phyloP scores from a whole-genome alignment of 78 protist genomes.

The Dictyostelium citrinum region DNA sequence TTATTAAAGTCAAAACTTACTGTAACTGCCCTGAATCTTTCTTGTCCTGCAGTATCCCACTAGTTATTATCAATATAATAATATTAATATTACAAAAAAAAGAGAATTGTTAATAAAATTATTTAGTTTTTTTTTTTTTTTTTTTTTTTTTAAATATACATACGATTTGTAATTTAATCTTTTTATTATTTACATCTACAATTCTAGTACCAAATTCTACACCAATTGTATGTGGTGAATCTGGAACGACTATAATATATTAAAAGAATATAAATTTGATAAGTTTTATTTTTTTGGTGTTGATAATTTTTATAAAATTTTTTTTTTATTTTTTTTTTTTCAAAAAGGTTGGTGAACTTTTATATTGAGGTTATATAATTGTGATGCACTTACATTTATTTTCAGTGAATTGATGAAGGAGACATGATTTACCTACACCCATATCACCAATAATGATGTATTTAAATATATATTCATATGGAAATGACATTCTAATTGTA shows the following conservation, averaged over 20 bases:
- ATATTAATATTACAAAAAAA: no score
- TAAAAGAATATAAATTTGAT: neutral
- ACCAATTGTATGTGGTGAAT: conserved; percentile 92
- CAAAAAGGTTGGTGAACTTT: neutral
- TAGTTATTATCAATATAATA: no score
- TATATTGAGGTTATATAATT: neutral
- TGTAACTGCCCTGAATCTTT: conserved; percentile 72
- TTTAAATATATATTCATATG: conserved; percentile 86
- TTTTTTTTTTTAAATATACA: no score
- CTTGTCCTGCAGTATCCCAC: conserved; percentile 84
- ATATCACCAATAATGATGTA: conserved; percentile 94
- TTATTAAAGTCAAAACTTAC: no score
- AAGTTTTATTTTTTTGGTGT: neutral
- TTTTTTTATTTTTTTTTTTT: neutral
- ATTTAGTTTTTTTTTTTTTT: no score
- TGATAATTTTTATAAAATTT: neutral
- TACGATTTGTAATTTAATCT: conserved; percentile 85
- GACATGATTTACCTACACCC: conserved; percentile 94
- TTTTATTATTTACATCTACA: conserved; percentile 74
- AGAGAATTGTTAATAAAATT: no score
- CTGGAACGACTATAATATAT: conserved; percentile 56
- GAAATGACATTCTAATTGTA: conserved; percentile 28
- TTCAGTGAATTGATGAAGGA: conserved; percentile 91
- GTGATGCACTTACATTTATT: conserved; percentile 71
- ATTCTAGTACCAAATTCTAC: conserved; percentile 93